Evolutionary conservation across 345 rosid genomes (phyloP).

Genomic region (Tarenaya hassleriana): DNA sequence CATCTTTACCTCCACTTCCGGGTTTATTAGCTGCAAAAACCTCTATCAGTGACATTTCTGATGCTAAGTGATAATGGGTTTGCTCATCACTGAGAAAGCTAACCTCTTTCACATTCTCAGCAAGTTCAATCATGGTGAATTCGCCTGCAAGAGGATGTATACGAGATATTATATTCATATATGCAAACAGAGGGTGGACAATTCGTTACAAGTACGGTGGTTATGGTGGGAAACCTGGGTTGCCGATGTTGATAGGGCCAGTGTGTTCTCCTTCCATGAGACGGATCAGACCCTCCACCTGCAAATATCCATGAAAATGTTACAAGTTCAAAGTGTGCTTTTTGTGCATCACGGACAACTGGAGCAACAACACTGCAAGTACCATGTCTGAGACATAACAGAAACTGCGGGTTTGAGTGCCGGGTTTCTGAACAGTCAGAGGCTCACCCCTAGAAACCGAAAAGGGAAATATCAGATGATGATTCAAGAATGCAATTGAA

Average conservation of each 20-base stretch:
- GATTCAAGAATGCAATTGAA: slow-evolving; percentile 10
- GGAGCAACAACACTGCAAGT: slow-evolving; percentile 3
- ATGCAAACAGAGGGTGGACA: background rate
- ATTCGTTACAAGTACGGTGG: background rate
- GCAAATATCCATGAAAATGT: background rate
- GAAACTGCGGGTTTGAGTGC: slow-evolving; percentile 96
- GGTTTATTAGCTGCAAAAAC: slow-evolving; percentile 62
- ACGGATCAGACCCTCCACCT: slow-evolving; percentile 92
- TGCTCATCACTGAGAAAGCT: slow-evolving; percentile 11
- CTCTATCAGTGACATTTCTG: background rate
- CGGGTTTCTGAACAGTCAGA: slow-evolving; percentile 86
- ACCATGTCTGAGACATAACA: slow-evolving; percentile 98
- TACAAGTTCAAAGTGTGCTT: background rate
- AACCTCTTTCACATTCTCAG: slow-evolving; percentile 88
- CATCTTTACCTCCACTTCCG: slow-evolving; percentile 51
- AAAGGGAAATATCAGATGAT: background rate
- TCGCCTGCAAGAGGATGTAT: slow-evolving; percentile 44
- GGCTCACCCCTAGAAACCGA: slow-evolving; percentile 58
- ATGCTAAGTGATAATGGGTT: background rate
- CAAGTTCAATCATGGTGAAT: slow-evolving; percentile 84
- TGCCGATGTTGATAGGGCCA: slow-evolving; percentile 87
- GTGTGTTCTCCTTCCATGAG: slow-evolving; percentile 94
- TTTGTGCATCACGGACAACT: background rate
- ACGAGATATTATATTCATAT: background rate
- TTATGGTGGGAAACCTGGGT: slow-evolving; percentile 43